Evolutionary conservation across 1,139 yeast genomes (phyloP).

Genomic region (Debaryomycetaceae sp.): DNA sequence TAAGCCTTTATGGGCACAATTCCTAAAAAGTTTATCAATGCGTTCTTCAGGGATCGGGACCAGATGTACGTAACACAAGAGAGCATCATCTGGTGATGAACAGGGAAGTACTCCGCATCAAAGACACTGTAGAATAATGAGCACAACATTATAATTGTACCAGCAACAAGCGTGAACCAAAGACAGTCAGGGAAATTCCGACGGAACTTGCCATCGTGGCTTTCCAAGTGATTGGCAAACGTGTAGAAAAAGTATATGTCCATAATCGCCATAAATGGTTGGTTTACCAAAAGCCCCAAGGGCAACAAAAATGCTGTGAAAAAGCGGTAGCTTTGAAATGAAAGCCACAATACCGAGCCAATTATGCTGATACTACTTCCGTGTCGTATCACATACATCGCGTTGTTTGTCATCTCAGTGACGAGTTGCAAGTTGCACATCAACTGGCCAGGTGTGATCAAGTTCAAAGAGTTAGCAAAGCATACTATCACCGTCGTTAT

Average conservation of each 20-base stretch:
- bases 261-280: constrained; percentile 45
- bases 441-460: constrained; percentile 11
- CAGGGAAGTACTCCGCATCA: constrained; percentile 16
- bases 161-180: constrained; percentile 49
- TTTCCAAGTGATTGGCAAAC: constrained; percentile 54
- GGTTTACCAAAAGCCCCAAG: constrained; percentile 26
- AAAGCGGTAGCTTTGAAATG: constrained; percentile 40
- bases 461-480: constrained; percentile 18
- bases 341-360: constrained; percentile 6
- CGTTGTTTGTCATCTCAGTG: constrained; percentile 3
- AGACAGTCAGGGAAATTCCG: constrained; percentile 54
- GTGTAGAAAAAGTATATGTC: constrained; percentile 57
- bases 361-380: constrained; percentile 1
- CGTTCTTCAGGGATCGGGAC: constrained; percentile 52
- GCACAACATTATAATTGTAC: constrained; percentile 40
- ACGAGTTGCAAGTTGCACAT: constrained; percentile 10
- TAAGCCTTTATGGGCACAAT: constrained; percentile 57
- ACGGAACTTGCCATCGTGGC: constrained; percentile 44
- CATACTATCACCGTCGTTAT: constrained; percentile 32
- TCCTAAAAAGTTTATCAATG: constrained; percentile 49
- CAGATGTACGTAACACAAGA: constrained; percentile 58
- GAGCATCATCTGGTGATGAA: constrained; percentile 39
- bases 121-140: constrained; percentile 26
- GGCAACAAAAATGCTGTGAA: constrained; percentile 50
- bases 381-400: neutral